Percentiles rank a stretch among this genome's conserved stretches.
These are phyloP conservation scores for Neophaeococcomyces mojaviensis DNA, from an alignment of 2,329 filamentous ascomycete species.

Conservation along the genomic window DNA sequence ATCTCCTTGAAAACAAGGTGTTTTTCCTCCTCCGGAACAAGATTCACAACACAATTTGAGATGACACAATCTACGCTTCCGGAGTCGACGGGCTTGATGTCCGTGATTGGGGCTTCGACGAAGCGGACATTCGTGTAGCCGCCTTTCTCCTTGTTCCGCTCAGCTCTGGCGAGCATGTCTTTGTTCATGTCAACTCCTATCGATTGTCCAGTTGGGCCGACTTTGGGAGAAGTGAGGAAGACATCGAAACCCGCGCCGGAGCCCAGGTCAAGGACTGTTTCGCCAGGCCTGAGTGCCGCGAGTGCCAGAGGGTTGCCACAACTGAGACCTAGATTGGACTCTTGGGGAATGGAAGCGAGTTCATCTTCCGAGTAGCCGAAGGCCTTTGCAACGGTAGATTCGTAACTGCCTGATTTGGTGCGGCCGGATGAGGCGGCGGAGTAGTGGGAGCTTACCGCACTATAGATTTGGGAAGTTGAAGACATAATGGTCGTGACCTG, in stretches of 20 bases:
- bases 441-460: conserved; percentile 14
- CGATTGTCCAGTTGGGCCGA: conserved; percentile 42
- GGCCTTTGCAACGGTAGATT: conserved; percentile 40
- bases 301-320: conserved; percentile 49
- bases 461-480: conserved; percentile 14
- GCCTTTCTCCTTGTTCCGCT: conserved; percentile 36
- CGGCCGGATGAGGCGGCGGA: background rate
- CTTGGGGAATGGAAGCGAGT: conserved; percentile 38
- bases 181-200: conserved; percentile 57
- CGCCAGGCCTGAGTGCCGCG: conserved; percentile 45
- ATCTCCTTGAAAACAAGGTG: conserved; percentile 51
- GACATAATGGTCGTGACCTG: background rate
- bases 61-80: conserved; percentile 49
- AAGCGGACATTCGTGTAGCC: conserved; percentile 43
- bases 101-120: conserved; percentile 45
- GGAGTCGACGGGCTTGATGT: conserved; percentile 36
- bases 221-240: conserved; percentile 46
- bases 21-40: conserved; percentile 49
- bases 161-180: conserved; percentile 49
- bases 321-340: conserved; percentile 47
- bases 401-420: conserved; percentile 27
- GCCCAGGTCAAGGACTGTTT: conserved; percentile 52
- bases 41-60: conserved; percentile 57
- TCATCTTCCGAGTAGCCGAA: conserved; percentile 48
- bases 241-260: conserved; percentile 53